A percentile compares a stretch with the other conserved stretches of the same genome.
phyloP scores from a whole-genome alignment of 768 basidiomycete genomes.

The Podaxis sp. region DNA sequence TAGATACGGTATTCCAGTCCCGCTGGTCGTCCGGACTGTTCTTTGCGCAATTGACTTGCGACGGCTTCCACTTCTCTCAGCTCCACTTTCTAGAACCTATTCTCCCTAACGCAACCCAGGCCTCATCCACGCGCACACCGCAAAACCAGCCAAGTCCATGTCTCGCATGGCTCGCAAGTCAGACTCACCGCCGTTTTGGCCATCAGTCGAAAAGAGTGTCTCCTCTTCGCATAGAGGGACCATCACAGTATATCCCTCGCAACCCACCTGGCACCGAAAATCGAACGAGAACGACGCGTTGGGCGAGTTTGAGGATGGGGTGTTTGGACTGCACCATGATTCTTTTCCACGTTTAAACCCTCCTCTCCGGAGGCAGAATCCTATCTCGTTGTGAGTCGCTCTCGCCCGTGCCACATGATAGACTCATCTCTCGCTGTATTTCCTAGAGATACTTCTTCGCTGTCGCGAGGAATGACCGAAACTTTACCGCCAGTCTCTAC shows the following conservation, averaged over 20 bases:
- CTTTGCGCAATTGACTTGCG: constrained; percentile 16
- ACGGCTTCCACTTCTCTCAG: background rate
- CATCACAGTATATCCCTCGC: background rate
- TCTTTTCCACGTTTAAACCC: background rate
- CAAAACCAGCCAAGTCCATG: background rate
- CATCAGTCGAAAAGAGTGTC: background rate
- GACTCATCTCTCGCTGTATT: background rate
- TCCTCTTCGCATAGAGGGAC: background rate
- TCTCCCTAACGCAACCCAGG: background rate
- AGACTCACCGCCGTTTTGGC: background rate
- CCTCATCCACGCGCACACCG: too few species aligned
- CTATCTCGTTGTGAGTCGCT: background rate
- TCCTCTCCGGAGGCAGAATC: background rate
- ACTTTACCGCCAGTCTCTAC: background rate
- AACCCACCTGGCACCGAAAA: background rate
- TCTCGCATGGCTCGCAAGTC: background rate
- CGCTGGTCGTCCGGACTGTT: constrained; percentile 10
- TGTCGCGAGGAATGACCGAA: background rate
- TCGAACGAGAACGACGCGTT: background rate
- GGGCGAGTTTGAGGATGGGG: background rate
- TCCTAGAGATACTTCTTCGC: constrained; percentile 1
- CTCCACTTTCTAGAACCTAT: background rate
- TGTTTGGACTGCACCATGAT: background rate
- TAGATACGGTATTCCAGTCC: constrained; percentile 1
- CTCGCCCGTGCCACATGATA: background rate